Conservation (phyloP, 2,329 filamentous ascomycete genomes). For the Pezicula rhizophila region DNA sequence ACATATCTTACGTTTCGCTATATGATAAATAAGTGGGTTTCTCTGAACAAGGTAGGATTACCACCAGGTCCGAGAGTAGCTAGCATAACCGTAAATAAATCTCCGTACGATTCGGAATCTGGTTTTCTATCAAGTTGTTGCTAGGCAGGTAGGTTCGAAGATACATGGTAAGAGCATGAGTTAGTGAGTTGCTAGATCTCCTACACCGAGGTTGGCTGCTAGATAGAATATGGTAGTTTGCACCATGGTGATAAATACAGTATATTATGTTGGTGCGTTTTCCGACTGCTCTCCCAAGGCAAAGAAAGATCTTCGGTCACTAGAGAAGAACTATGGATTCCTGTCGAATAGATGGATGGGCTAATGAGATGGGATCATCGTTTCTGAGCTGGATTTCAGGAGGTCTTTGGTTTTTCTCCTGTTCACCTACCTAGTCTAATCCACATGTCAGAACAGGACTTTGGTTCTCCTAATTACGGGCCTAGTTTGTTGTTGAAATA, state of each 20-base stretch:
- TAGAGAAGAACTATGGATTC: neutral
- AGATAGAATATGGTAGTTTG: neutral
- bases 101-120: neutral
- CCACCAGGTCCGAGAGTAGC: no score
- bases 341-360: neutral
- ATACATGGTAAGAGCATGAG: neutral
- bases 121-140: neutral
- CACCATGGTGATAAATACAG: neutral
- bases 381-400: no score
- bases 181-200: neutral
- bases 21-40: neutral
- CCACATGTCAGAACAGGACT: no score
- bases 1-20: neutral
- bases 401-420: no score
- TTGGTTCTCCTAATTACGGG: no score
- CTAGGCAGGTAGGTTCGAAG: neutral
- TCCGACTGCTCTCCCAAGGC: no score
- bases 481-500: no score
- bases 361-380: no score
- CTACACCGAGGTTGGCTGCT: neutral
- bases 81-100: no score
- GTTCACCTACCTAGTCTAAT: no score
- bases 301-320: no score
- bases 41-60: neutral
- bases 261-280: neutral